Base-by-base conservation (phyloP, 2,329 filamentous ascomycete genomes). In the Aureobasidium sp. region DNA sequence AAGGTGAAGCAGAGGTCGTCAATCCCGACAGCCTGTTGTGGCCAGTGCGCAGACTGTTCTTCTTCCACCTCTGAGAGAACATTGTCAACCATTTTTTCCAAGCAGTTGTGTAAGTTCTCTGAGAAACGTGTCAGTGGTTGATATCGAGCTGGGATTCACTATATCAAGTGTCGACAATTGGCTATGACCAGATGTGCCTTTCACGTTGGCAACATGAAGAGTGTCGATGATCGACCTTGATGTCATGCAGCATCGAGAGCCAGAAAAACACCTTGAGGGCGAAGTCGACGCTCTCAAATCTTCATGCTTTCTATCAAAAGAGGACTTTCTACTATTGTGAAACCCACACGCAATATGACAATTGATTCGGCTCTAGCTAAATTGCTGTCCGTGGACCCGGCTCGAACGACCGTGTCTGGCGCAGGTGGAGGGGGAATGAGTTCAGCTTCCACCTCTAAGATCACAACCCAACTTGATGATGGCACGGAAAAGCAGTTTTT, bases 371-470 rank as follows among this genome's bases (percentile, higher is more conserved):
- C 82, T 22, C 79, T 89, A 34, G 64, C 79, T 14, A 66, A 77
- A 53, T 79, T 84, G 7, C 75, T 90, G 3, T 69, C 71, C 5
- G 74, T 89, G 5, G 76, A 85, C 53, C 68, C 77, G 0, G 68
- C 70, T 14, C 69, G 67, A 21, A 77, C 82, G 25, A 77, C 70
- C 38, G 77, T 88, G 11, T 70, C 75, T 1, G 71, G 79, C 3
- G 78, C 84, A 57, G 85, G 84, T 3, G 78, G 84, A 57, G 85
- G 84, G 1, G 83, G 83, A 37, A 86, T 86, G 55, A 74, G 71
- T 53, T 74, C 71, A 58, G 75, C 85, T 1, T 82, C 81, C 0
- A 87, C 85, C 0, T 84, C 78, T 54, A 86, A 83, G 64, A 73
- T 81, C 39, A 71, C 69, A 4, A 71, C 70, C 4, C 70, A 66